Conservation (phyloP, 108 stramenopile genomes). For the Fistulifera solaris region DNA sequence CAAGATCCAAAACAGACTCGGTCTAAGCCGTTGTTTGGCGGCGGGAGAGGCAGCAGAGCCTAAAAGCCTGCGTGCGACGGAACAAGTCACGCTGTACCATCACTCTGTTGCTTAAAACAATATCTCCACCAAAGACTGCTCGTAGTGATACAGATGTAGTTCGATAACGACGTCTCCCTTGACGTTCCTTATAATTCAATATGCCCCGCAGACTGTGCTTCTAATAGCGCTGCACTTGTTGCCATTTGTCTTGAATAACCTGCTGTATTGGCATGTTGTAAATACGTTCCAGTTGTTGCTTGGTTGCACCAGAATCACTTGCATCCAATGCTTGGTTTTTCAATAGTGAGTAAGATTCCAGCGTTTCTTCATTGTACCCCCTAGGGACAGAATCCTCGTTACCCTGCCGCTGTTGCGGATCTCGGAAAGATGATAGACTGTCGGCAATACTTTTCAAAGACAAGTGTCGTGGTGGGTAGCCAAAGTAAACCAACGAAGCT, state of each 20-base stretch:
- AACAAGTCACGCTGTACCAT: too few relatives aligned
- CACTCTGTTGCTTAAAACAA: too few relatives aligned
- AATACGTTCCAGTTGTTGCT: constrained; percentile 12
- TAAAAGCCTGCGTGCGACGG: too few relatives aligned
- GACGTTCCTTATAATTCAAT: too few relatives aligned
- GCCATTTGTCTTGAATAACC: constrained; percentile 33
- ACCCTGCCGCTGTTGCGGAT: background rate
- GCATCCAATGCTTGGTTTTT: constrained; percentile 34
- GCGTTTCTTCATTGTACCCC: background rate
- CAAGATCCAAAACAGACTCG: too few relatives aligned
- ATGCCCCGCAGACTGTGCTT: too few relatives aligned
- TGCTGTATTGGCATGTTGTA: constrained; percentile 12
- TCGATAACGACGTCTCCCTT: too few relatives aligned
- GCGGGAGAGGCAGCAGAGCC: too few relatives aligned
- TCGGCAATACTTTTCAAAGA: constrained; percentile 21
- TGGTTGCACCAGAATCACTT: background rate
- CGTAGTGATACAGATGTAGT: too few relatives aligned
- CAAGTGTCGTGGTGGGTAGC: constrained; percentile 45
- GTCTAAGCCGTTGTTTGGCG: too few relatives aligned
- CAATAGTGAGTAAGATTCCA: constrained; percentile 36
- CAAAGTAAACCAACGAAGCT: constrained; percentile 57
- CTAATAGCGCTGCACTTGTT: constrained; percentile 31
- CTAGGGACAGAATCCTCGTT: background rate
- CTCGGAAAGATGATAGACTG: background rate
- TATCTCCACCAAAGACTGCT: too few relatives aligned